Conservation (phyloP, 202 grass and related monocot genomes). For the Carex arenaria region DNA sequence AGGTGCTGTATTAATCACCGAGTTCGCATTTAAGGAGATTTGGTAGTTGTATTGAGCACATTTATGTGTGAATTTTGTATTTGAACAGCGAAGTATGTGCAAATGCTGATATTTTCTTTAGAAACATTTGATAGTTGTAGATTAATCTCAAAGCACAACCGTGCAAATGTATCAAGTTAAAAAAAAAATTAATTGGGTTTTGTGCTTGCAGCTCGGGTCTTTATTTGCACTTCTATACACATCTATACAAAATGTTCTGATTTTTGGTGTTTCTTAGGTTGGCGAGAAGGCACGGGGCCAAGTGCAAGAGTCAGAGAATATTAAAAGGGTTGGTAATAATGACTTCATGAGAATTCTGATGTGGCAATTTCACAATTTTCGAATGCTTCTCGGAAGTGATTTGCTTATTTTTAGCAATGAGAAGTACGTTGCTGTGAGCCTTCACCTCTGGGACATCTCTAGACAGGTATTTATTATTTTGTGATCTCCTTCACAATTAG, state of each 20-base stretch:
- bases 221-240: neutral
- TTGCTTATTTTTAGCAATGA: conserved; percentile 98
- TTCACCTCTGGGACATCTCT: conserved; percentile 96
- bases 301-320: conserved; percentile 86
- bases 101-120: neutral
- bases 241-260: neutral
- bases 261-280: conserved; percentile 28
- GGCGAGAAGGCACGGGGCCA: conserved; percentile 59
- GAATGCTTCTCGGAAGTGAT: conserved; percentile 94
- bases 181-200: neutral
- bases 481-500: neutral
- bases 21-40: conserved; percentile 6
- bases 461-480: conserved; percentile 51
- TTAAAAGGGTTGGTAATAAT: conserved; percentile 73
- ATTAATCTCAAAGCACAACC: neutral
- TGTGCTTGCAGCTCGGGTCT: neutral
- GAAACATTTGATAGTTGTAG: neutral
- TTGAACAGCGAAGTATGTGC: neutral
- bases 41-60: conserved; percentile 23
- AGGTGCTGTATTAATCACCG: neutral
- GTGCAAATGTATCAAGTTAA: neutral
- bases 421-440: conserved; percentile 88
- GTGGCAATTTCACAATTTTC: conserved; percentile 96
- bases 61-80: neutral
- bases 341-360: conserved; percentile 85